phyloP scores from a whole-genome alignment of 2,329 filamentous ascomycete genomes.

The Aspergillus sp. region DNA sequence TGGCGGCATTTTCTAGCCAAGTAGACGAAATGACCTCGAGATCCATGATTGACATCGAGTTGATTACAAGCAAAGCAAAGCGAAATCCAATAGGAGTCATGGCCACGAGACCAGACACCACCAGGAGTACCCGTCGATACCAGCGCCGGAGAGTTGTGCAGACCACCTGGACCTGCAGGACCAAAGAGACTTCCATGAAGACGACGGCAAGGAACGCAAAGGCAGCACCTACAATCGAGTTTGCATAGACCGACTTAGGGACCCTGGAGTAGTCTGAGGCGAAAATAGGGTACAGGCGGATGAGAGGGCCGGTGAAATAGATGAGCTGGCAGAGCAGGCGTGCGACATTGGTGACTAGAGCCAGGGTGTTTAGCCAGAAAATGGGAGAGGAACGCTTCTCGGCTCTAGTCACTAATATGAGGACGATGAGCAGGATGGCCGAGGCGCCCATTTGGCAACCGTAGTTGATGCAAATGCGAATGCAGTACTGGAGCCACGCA shows the following conservation, averaged over 20 bases:
- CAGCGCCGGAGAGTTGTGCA: slow-evolving; percentile 44
- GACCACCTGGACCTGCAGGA: slow-evolving; percentile 59
- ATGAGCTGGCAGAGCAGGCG: slow-evolving; percentile 41
- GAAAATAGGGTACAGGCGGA: slow-evolving; percentile 56
- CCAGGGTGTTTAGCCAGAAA: slow-evolving; percentile 58
- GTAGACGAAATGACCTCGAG: slow-evolving; percentile 22
- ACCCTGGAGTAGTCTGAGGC: slow-evolving; percentile 50
- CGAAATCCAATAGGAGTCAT: slow-evolving; percentile 49
- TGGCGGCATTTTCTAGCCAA: slow-evolving; percentile 40
- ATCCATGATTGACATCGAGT: slow-evolving; percentile 35
- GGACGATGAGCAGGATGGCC: slow-evolving; percentile 56
- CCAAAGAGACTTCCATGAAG: slow-evolving; percentile 52
- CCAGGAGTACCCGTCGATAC: slow-evolving; percentile 42
- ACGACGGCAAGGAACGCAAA: slow-evolving; percentile 49
- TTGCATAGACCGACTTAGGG: slow-evolving; percentile 36
- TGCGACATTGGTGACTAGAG: slow-evolving; percentile 54
- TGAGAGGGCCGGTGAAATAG: slow-evolving; percentile 56
- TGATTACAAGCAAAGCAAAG: slow-evolving; percentile 46
- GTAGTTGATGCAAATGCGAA: slow-evolving; percentile 55
- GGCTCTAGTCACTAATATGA: slow-evolving; percentile 60
- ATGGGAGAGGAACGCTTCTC: slow-evolving; percentile 59
- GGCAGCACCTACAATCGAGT: slow-evolving; percentile 44
- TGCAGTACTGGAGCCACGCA: slow-evolving; percentile 41
- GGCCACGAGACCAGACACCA: slow-evolving; percentile 44
- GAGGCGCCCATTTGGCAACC: slow-evolving; percentile 64